These are phyloP conservation scores for Kodamaea restingae DNA, from an alignment of 805 yeast genomes.

Conservation along the genomic window DNA sequence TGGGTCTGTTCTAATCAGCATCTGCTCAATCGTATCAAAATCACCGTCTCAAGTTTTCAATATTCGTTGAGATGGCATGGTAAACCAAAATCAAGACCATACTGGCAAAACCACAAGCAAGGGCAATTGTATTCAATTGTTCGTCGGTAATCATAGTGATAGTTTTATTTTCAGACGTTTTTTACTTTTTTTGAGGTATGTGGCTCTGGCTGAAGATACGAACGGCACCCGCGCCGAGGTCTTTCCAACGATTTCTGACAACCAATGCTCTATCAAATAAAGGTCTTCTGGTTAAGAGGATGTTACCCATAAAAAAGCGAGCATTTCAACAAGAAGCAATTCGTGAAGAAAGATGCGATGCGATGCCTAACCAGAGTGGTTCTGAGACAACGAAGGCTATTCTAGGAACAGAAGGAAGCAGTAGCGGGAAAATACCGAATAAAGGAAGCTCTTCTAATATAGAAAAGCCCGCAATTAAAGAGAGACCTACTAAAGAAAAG, in stretches of 20 bases:
- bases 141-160: constrained; percentile 72
- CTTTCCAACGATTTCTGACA: background rate
- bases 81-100: constrained; percentile 68
- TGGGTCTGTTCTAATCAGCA: background rate
- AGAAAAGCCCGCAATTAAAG: too few species aligned
- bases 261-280: background rate
- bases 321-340: too few species aligned
- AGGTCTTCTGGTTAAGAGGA: too few species aligned
- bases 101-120: constrained; percentile 68
- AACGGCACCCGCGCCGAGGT: background rate
- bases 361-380: too few species aligned
- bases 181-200: background rate
- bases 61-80: constrained; percentile 59
- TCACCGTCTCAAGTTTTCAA: constrained; percentile 5
- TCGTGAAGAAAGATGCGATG: too few species aligned
- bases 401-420: too few species aligned
- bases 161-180: constrained; percentile 1
- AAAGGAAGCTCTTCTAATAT: too few species aligned
- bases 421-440: too few species aligned
- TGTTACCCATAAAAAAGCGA: too few species aligned
- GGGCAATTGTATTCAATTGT: constrained; percentile 70
- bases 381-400: too few species aligned
- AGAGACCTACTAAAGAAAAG: constrained; percentile 1
- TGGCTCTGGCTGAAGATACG: constrained; percentile 1
- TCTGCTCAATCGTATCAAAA: background rate